Base-by-base conservation (phyloP, 2,329 filamentous ascomycete genomes). In the Juglanconis sp. region DNA sequence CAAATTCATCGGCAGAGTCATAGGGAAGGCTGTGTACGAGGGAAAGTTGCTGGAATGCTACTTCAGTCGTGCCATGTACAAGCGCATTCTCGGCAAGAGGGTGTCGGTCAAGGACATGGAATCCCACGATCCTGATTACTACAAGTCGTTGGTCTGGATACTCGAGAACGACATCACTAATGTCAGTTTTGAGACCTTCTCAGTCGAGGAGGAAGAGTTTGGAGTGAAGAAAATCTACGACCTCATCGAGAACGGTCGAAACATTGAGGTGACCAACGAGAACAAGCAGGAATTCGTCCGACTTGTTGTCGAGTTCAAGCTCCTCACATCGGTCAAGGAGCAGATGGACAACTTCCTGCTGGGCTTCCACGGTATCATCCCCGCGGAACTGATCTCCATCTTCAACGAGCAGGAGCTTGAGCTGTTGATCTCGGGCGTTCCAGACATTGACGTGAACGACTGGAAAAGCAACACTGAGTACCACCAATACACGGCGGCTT, bases 381-480 rank as follows among this genome's bases (percentile, higher is more conserved):
- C 95, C 0, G 89, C 92, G 0, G 92, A 97, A 67, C 81, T 99
- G 53, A 91, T 99, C 69, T 89, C 92, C 53, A 99, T 99, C 69
- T 99, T 99, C 81, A 97, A 96, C 72, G 95, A 99, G 74, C 95
- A 99, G 73, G 95, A 99, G 76, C 83, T 99, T 34, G 95, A 99
- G 74, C 81, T 99, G 52, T 82, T 99, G 63, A 99, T 99, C 71
- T 99, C 95, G 54, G 95, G 95, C 71, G 83, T 99, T 55, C 95
- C 95, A 1, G 95, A 99, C 71, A 97, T 99, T 67, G 94, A 99
- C 68, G 87, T 98, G 46, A 95, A 99, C 70, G 95, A 99, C 77
- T 99, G 95, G 95, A 97, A 96, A 84, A 92, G 91, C 77, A 96
- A 97, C 76, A 96, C 94, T 2, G 96, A 99, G 72, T 98, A 99